Conservation (phyloP, 169 alveolate genomes). For the Perkinsus olseni region DNA sequence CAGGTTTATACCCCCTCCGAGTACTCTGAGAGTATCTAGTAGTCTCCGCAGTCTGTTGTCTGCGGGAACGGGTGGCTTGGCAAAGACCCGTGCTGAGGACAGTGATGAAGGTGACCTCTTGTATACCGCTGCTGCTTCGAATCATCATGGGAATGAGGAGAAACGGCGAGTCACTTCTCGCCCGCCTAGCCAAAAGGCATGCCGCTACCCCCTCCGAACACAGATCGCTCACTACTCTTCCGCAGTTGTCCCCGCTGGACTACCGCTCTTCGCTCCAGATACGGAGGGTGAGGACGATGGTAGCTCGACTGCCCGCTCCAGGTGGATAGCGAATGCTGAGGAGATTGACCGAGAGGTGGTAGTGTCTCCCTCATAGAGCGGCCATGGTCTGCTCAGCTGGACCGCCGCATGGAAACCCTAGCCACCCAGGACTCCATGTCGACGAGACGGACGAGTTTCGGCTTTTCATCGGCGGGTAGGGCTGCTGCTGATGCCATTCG, state of each 20-base stretch:
- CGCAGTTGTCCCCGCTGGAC: too few relatives aligned
- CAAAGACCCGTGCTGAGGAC: not conserved
- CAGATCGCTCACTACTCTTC: too few relatives aligned
- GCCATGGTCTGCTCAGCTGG: not conserved
- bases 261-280: too few relatives aligned
- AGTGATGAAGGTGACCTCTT: not conserved
- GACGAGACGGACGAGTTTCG: not conserved
- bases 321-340: not conserved
- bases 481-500: not conserved
- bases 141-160: too few relatives aligned
- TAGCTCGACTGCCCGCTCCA: not conserved
- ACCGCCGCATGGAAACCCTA: not conserved
- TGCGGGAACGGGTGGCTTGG: not conserved
- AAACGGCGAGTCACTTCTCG: too few relatives aligned
- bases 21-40: not conserved
- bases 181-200: too few relatives aligned
- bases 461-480: not conserved
- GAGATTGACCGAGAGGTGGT: not conserved
- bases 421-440: not conserved
- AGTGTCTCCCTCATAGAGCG: not conserved
- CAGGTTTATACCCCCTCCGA: not conserved
- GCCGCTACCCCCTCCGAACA: too few relatives aligned
- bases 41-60: not conserved
- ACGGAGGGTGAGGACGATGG: not conserved
- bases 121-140: too few relatives aligned